These are phyloP conservation scores for Microthlaspi erraticum DNA, from an alignment of 345 rosid genomes.

Conservation along the genomic window DNA sequence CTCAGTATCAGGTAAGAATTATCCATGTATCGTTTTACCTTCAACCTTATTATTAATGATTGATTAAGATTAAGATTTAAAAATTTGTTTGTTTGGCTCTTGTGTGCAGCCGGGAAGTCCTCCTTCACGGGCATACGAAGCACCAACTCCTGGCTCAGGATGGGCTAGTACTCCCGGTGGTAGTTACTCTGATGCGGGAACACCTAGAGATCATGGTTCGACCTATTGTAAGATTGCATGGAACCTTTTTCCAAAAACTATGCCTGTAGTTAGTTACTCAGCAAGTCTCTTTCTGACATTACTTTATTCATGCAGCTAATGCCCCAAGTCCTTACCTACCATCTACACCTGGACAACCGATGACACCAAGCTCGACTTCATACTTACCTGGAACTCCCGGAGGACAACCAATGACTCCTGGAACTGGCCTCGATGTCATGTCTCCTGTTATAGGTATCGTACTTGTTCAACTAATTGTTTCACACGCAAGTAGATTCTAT, in stretches of 20 bases:
- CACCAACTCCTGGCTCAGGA: slow-evolving; percentile 95
- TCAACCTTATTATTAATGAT: background rate
- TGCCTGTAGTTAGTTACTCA: background rate
- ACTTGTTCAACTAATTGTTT: background rate
- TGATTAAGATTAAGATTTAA: background rate
- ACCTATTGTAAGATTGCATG: slow-evolving; percentile 60
- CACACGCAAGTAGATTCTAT: background rate
- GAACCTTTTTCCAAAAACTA: slow-evolving; percentile 6
- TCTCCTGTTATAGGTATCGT: slow-evolving; percentile 81
- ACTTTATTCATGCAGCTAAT: slow-evolving; percentile 60
- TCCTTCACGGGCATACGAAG: slow-evolving; percentile 84
- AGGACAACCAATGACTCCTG: slow-evolving; percentile 99
- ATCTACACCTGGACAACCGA: slow-evolving; percentile 91
- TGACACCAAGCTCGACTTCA: slow-evolving; percentile 82
- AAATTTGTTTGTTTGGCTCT: slow-evolving; percentile 1
- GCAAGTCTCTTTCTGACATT: slow-evolving; percentile 18
- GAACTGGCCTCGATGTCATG: slow-evolving; percentile 78
- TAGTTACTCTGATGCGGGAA: slow-evolving; percentile 87
- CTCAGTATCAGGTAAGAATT: slow-evolving; percentile 76
- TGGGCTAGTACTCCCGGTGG: slow-evolving; percentile 95
- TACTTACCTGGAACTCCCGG: slow-evolving; percentile 98
- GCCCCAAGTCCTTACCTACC: slow-evolving; percentile 97
- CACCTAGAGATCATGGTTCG: slow-evolving; percentile 83
- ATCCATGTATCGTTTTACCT: slow-evolving; percentile 13
- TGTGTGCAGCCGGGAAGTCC: slow-evolving; percentile 89